Evolutionary conservation across 257 asterid genomes (phyloP).

Genomic region (Solanum gandarillasii): DNA sequence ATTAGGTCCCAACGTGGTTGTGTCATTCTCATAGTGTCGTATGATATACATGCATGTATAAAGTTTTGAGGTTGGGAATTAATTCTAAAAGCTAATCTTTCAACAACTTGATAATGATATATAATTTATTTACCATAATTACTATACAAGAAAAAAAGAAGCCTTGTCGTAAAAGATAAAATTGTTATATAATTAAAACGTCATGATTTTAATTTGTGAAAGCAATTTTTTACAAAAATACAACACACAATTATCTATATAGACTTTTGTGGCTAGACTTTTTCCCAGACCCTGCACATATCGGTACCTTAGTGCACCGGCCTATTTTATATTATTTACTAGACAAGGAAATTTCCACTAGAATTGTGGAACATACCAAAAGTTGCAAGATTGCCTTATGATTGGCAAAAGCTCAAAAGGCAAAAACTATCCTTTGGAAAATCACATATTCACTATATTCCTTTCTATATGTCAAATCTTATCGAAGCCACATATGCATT

Average conservation of each 20-base stretch:
- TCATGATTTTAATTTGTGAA: not conserved
- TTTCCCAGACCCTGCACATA: not conserved
- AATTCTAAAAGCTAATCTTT: not conserved
- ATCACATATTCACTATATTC: not conserved
- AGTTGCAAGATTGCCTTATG: not conserved
- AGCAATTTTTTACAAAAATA: not conserved
- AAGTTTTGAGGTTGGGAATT: not conserved
- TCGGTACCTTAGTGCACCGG: not conserved
- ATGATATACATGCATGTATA: not conserved
- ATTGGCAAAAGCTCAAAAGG: not conserved
- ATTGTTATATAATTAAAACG: not conserved
- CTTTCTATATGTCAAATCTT: not conserved
- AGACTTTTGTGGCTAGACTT: not conserved
- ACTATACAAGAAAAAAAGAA: not conserved
- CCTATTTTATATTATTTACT: not conserved
- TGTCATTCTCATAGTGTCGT: not conserved
- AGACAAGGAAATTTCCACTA: not conserved
- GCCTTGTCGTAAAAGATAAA: not conserved
- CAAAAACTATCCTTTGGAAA: not conserved
- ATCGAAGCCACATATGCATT: not conserved
- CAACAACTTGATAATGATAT: not conserved
- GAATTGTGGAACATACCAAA: not conserved
- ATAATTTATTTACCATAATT: not conserved
- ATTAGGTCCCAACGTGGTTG: not conserved
- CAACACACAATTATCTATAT: not conserved